phyloP scores from a whole-genome alignment of 169 alveolate species.

The Cryptosporidium ubiquitum region DNA sequence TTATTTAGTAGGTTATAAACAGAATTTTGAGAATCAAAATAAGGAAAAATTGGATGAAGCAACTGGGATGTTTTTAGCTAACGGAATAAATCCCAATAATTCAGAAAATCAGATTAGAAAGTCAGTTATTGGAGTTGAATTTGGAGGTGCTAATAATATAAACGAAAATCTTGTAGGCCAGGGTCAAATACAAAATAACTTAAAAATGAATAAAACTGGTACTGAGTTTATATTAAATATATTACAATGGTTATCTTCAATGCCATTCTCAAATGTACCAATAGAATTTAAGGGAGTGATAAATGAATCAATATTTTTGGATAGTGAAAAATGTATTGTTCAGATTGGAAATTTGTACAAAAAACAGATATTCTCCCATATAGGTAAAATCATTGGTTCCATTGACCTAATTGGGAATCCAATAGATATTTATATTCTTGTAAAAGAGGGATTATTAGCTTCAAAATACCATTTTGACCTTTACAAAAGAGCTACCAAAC shows the following conservation, averaged over 20 bases:
- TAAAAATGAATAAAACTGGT: constrained; percentile 31
- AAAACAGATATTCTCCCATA: constrained; percentile 50
- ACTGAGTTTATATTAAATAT: constrained; percentile 29
- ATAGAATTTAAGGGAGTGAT: constrained; percentile 56
- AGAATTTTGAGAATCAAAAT: neutral
- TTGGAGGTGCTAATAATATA: neutral
- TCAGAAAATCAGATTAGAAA: neutral
- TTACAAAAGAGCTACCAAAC: constrained; percentile 26
- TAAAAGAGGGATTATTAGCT: constrained; percentile 52
- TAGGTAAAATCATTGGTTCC: constrained; percentile 42
- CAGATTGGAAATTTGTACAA: constrained; percentile 31
- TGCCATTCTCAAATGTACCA: constrained; percentile 65
- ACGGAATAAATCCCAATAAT: neutral
- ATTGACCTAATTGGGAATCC: constrained; percentile 61
- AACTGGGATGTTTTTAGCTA: neutral
- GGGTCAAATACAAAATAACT: constrained; percentile 39
- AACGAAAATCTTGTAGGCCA: neutral
- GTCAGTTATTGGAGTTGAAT: neutral
- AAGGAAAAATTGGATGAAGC: too few species aligned
- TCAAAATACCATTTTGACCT: constrained; percentile 47
- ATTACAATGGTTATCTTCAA: constrained; percentile 33
- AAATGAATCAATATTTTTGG: constrained; percentile 40
- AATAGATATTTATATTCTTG: constrained; percentile 38
- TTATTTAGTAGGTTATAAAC: neutral
- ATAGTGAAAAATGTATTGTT: constrained; percentile 31